Evolutionary conservation across 1,284 basidiomycete genomes (phyloP).

Genomic region (Laetiporus sulphureus): DNA sequence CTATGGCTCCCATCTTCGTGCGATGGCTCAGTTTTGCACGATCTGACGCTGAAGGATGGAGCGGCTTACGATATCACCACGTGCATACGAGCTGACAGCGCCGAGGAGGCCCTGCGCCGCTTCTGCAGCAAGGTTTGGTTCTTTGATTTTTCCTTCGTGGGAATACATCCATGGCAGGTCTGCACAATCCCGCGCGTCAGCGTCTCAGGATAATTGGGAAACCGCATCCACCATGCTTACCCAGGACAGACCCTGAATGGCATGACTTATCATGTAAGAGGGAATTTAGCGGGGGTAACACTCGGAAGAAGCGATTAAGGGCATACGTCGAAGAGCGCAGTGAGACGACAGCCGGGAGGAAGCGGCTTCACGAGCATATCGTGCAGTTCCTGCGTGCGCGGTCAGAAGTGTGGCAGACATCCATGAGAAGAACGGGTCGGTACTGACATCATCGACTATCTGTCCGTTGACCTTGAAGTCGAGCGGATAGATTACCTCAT

Average conservation of each 20-base stretch:
- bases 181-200: conserved; percentile 11
- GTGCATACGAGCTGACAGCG: conserved; percentile 59
- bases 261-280: conserved; percentile 30
- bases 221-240: conserved; percentile 16
- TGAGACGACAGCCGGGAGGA: conserved; percentile 80
- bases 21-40: neutral
- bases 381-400: conserved; percentile 62
- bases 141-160: conserved; percentile 91
- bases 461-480: conserved; percentile 69
- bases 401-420: too few species aligned
- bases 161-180: conserved; percentile 58
- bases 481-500: conserved; percentile 83
- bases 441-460: conserved; percentile 77
- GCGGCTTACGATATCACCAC: conserved; percentile 55
- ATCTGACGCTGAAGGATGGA: too few species aligned
- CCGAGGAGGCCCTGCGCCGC: conserved; percentile 71
- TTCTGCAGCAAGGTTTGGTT: conserved; percentile 77
- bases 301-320: conserved; percentile 11
- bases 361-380: conserved; percentile 69
- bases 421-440: neutral
- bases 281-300: conserved; percentile 22
- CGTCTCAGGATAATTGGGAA: neutral
- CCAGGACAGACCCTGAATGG: conserved; percentile 39
- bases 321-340: conserved; percentile 81
- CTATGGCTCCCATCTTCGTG: conserved; percentile 53